phyloP scores from a whole-genome alignment of 2,329 filamentous ascomycete genomes.

The Phyllosticta citrichinensis region DNA sequence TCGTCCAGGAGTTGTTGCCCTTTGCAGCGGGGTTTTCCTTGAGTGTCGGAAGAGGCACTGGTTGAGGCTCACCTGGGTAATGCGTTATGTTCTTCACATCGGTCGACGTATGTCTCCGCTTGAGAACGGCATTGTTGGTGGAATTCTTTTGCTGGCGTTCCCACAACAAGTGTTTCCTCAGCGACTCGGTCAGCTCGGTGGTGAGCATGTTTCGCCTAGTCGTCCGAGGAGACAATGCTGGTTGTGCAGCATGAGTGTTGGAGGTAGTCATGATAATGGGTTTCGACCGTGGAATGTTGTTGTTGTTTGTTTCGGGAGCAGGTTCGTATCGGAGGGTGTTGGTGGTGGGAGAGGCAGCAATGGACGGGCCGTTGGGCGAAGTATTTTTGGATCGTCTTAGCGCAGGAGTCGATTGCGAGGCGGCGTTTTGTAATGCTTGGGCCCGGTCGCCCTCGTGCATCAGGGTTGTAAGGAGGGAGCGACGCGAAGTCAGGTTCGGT shows the following conservation, averaged over 20 bases:
- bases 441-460: constrained; percentile 71
- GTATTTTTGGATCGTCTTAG: constrained; percentile 52
- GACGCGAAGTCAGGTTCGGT: constrained; percentile 71
- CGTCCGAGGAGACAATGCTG: constrained; percentile 79
- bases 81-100: constrained; percentile 83
- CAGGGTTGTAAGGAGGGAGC: constrained; percentile 82
- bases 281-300: constrained; percentile 56
- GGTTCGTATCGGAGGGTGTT: constrained; percentile 20
- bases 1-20: constrained; percentile 67
- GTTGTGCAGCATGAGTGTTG: constrained; percentile 50
- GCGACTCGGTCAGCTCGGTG: constrained; percentile 85
- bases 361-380: constrained; percentile 58
- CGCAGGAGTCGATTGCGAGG: constrained; percentile 45
- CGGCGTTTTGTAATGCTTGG: constrained; percentile 57
- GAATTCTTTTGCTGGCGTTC: constrained; percentile 91
- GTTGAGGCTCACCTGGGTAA: constrained; percentile 54
- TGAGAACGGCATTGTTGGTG: constrained; percentile 77
- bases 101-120: constrained; percentile 71
- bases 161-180: constrained; percentile 85
- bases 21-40: constrained; percentile 48
- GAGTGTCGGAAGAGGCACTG: constrained; percentile 24
- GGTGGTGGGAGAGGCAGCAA: constrained; percentile 47
- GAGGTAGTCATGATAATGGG: constrained; percentile 67
- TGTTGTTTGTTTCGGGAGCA: constrained; percentile 40
- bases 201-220: constrained; percentile 92